Evolutionary conservation across 2,329 filamentous ascomycete genomes (phyloP), one percentile per base, ranked within the genome.

Genomic region (Dactylellina leptospora): DNA sequence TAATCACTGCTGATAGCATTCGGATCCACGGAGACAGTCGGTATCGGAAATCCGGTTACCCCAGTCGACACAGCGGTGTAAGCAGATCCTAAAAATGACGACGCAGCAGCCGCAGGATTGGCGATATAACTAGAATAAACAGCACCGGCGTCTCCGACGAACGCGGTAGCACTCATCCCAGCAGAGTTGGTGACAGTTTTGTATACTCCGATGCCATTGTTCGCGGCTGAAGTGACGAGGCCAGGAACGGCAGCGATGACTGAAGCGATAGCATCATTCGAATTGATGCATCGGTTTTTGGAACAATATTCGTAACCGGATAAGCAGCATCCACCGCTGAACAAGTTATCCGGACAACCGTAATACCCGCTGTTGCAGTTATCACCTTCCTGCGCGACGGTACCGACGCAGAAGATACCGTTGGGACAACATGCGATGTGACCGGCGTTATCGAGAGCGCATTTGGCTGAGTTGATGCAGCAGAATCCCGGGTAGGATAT

Each of bases 401-500:
- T 72, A 13, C 68, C 68, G 40, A 59, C 45, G 22, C 68, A 72
- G 40, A 54, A 25, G 22, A 72, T 72, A 20, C 68, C 68, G 28
- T 72, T 72, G 10, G 68, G 68, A 25, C 68, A 72, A 20, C 68
- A 72, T 11, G 68, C 68, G 27, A 72, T 72, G 22, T 72, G 68
- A 11, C 68, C 68, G 23, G 45, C 53, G 40, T 64, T 64, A 47
- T 72, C 68, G 5, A 72, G 27, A 10, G 68, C 68, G 25, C 68
- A 72, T 9, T 36, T 30, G 25, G 68, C 68, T 4, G 53, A 33
- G 28, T 64, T 60, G 4, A 58, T 42, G 23, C 68, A 72, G 54
- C 68, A 72, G 45, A 64, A 72, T 20, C 53, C 59, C 4, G 68
- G 68, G 38, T 64, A 72, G 3, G 68, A 64, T 53, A 72, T 72